Conservation (phyloP, 225 moss, liverwort and hornwort genomes). For the Physcomitrellopsis africana region DNA sequence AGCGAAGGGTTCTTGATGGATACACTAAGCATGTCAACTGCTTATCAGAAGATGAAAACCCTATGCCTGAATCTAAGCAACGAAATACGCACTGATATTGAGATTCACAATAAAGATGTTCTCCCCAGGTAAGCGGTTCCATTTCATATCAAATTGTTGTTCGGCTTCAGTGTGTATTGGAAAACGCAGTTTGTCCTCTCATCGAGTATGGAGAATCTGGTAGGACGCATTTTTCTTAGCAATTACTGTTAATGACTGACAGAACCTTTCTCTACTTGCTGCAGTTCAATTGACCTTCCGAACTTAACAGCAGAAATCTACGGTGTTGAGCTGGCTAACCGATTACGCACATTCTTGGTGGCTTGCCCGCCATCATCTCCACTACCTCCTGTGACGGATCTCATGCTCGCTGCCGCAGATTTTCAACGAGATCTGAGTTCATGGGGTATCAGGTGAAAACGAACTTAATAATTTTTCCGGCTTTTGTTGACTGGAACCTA, state of each 20-base stretch:
- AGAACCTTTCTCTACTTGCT: slow-evolving; percentile 15
- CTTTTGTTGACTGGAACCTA: too few relatives aligned
- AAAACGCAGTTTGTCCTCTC: background rate
- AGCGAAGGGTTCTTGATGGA: slow-evolving; percentile 97
- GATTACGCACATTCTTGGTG: slow-evolving; percentile 50
- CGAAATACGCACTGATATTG: slow-evolving; percentile 92
- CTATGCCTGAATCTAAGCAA: slow-evolving; percentile 74
- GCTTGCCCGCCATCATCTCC: slow-evolving; percentile 75
- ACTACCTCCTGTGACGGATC: slow-evolving; percentile 80
- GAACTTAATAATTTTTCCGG: background rate
- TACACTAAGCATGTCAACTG: slow-evolving; percentile 83
- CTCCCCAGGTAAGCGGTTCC: slow-evolving; percentile 75
- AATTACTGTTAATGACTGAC: background rate
- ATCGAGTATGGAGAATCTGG: background rate
- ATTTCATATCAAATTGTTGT: background rate
- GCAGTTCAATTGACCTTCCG: slow-evolving; percentile 63
- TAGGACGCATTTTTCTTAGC: too few relatives aligned
- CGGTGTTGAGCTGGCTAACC: slow-evolving; percentile 50
- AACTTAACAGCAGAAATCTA: slow-evolving; percentile 64
- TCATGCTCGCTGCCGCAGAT: slow-evolving; percentile 89
- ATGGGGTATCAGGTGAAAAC: slow-evolving; percentile 80
- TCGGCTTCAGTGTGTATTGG: background rate
- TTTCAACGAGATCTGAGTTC: slow-evolving; percentile 77
- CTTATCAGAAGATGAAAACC: slow-evolving; percentile 91
- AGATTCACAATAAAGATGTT: slow-evolving; percentile 88